Evolutionary conservation across 2,329 filamentous ascomycete species (phyloP).

Genomic region (Clarireedia monteithiana): DNA sequence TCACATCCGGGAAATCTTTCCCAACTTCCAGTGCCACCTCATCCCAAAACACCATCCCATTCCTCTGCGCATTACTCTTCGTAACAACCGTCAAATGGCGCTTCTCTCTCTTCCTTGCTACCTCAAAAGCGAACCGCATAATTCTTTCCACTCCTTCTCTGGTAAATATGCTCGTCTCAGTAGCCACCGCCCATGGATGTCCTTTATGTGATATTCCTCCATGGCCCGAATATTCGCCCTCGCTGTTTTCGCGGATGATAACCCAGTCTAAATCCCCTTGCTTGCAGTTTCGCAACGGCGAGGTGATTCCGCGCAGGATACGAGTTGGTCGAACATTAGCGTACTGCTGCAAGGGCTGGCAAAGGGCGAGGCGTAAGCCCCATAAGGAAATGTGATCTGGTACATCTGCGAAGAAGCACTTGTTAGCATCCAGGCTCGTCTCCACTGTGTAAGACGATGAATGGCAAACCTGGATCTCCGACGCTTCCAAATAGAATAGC

Average conservation of each 20-base stretch:
- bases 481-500: conserved; percentile 55
- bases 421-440: not conserved
- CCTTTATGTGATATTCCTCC: conserved; percentile 51
- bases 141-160: conserved; percentile 51
- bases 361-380: conserved; percentile 55
- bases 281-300: conserved; percentile 40
- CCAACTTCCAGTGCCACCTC: conserved; percentile 52
- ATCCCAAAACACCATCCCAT: conserved; percentile 63
- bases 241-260: conserved; percentile 57
- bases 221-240: conserved; percentile 42
- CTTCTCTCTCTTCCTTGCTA: conserved; percentile 41
- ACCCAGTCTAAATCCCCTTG: conserved; percentile 54
- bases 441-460: not conserved
- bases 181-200: conserved; percentile 50
- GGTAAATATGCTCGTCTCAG: conserved; percentile 56
- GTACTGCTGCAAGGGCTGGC: conserved; percentile 57
- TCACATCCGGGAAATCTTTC: conserved; percentile 54
- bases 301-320: conserved; percentile 49
- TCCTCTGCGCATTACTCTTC: conserved; percentile 58
- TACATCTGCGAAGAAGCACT: conserved; percentile 36
- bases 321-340: conserved; percentile 57
- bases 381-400: conserved; percentile 61
- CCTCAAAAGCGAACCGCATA: conserved; percentile 55
- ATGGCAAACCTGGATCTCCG: conserved; percentile 41
- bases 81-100: conserved; percentile 56